Conservation (phyloP, 495 filamentous ascomycete genomes). For the Antarctomyces pellizariae region DNA sequence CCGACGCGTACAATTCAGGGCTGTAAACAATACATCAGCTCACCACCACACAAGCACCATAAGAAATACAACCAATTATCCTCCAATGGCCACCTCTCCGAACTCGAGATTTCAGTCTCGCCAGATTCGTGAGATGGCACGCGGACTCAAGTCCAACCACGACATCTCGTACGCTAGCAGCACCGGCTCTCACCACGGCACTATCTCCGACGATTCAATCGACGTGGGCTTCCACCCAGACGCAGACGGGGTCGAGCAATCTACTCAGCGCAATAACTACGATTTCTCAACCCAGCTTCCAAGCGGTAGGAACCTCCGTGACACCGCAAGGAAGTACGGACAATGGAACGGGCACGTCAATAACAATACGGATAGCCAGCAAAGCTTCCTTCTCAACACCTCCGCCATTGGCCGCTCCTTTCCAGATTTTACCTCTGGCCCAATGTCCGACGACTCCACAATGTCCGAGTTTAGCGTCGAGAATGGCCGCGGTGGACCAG, state of each 20-base stretch:
- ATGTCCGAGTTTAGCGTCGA: conserved; percentile 5
- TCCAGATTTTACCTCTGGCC: conserved; percentile 8
- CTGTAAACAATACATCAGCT: neutral
- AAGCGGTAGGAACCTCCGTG: conserved; percentile 7
- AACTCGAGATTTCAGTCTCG: conserved; percentile 2
- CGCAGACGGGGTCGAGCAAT: conserved; percentile 7
- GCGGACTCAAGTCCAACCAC: conserved; percentile 1
- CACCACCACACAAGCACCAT: neutral
- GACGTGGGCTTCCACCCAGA: conserved; percentile 6
- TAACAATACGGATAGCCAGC: too few relatives aligned
- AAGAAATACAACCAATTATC: neutral
- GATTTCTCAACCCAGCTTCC: conserved; percentile 6
- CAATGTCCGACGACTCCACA: conserved; percentile 2
- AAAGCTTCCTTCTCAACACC: conserved; percentile 7
- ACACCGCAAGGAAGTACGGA: conserved; percentile 10
- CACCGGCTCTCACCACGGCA: conserved; percentile 12
- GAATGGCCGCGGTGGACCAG: conserved; percentile 3
- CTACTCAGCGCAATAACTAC: conserved; percentile 5
- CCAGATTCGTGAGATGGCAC: conserved; percentile 1
- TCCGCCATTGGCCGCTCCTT: conserved; percentile 8
- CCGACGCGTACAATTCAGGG: too few relatives aligned
- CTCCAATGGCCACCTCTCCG: neutral
- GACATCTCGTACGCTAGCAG: conserved; percentile 7
- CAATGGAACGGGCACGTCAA: conserved; percentile 5
- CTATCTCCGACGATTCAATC: conserved; percentile 8